Evolutionary conservation across 1,139 yeast species (phyloP), one percentile per base, ranked within the genome.

Genomic region (Hyphopichia fennica): DNA sequence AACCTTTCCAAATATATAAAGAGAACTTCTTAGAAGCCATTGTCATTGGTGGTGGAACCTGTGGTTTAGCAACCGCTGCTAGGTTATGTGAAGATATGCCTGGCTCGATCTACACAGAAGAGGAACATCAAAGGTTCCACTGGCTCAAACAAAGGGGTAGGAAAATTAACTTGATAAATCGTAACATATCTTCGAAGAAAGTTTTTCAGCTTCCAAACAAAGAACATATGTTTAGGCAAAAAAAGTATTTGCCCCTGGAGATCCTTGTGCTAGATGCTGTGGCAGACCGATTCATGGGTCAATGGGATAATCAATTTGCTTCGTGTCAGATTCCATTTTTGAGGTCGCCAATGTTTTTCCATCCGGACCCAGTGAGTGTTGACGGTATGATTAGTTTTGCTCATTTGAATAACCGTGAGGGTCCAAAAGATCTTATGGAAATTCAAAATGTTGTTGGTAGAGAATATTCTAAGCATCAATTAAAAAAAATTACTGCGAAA

Each of bases 291-390:
- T 69, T 67, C 41, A 47, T 73, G 58, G 69, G 70, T 1, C 77
- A 71, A 47, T 75, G 79, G 79, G 65, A 72, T 42, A 61, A 58
- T 31, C 79, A 73, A 46, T 73, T 75, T 50, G 62, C 54, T 2
- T 54, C 69, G 3, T 72, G 77, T 48, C 65, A 65, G 42, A 74
- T 74, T 31, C 78, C 77, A 2, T 62, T 54, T 45, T 57, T 75
- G n/a, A 49, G 79, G 20, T 70, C 77, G 1, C 79, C 80, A 3
- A 74, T 75, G 79, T 73, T 74, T 45, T 75, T 75, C 52, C 80
- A 74, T 45, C 69, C 73, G 0, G 79, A 75, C 45, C 79, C 79
- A 0, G 66, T 59, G 3, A 72, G 70, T 51, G 56, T 74, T 19
- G 79, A 74, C 50, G 77, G 72, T 0, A 49, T 75, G 56, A 65